Percentiles rank a stretch among this genome's conserved stretches.
Evolutionary conservation across 2,329 filamentous ascomycete genomes (phyloP).

Genomic region (Monosporascus sp.): DNA sequence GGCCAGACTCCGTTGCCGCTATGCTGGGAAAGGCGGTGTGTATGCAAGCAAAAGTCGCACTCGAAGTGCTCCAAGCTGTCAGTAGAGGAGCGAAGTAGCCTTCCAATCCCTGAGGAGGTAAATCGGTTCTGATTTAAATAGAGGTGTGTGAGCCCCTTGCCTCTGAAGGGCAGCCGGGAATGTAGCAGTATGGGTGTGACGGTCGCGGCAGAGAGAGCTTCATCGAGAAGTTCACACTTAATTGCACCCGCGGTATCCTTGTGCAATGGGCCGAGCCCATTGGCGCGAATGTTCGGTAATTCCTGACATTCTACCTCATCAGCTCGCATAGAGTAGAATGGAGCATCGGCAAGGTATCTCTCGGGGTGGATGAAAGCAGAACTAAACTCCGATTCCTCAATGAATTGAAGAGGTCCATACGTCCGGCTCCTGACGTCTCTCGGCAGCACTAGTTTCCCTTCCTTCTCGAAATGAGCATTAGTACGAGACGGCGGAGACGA

Average conservation of each 20-base stretch:
- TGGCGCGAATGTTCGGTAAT: slow-evolving; percentile 27
- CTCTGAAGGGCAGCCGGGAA: slow-evolving; percentile 19
- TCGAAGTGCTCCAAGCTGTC: slow-evolving; percentile 50
- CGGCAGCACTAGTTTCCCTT: slow-evolving; percentile 37
- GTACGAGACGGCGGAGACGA: slow-evolving; percentile 27
- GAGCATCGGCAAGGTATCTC: slow-evolving; percentile 45
- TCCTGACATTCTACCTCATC: slow-evolving; percentile 19
- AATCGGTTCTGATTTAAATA: slow-evolving; percentile 46
- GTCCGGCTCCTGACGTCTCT: slow-evolving; percentile 23
- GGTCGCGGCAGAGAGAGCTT: slow-evolving; percentile 5
- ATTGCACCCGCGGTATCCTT: slow-evolving; percentile 29
- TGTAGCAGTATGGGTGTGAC: slow-evolving; percentile 11
- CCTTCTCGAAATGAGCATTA: slow-evolving; percentile 35
- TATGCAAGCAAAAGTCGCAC: slow-evolving; percentile 38
- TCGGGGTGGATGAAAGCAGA: slow-evolving; percentile 38
- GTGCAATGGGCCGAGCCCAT: slow-evolving; percentile 26
- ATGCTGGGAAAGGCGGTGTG: slow-evolving; percentile 7
- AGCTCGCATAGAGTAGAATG: slow-evolving; percentile 29
- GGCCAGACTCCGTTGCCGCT: slow-evolving; percentile 25
- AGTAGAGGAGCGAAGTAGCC: slow-evolving; percentile 35
- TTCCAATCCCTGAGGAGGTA: slow-evolving; percentile 37
- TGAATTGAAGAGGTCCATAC: slow-evolving; percentile 38
- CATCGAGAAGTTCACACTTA: slow-evolving; percentile 25
- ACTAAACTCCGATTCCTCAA: slow-evolving; percentile 45
- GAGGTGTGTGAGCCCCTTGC: slow-evolving; percentile 47